Evolutionary conservation across 257 asterid species (phyloP).

Genomic region (Solanum chmielewskii): DNA sequence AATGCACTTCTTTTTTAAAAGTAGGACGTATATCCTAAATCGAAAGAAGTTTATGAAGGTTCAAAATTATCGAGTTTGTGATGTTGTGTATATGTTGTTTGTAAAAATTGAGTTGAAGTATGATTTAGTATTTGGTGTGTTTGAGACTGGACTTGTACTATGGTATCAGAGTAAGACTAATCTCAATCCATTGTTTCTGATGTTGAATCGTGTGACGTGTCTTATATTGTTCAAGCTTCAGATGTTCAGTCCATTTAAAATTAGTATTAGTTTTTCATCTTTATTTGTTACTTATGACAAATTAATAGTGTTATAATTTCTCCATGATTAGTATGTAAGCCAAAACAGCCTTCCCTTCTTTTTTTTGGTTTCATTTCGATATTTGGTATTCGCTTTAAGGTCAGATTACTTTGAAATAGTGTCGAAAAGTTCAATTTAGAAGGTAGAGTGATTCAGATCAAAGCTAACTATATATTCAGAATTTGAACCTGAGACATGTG

Average conservation of each 20-base stretch:
- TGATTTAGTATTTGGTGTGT: neutral
- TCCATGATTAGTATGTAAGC: neutral
- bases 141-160: neutral
- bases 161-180: neutral
- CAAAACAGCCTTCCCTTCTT: neutral
- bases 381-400: neutral
- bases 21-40: neutral
- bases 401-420: neutral
- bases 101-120: neutral
- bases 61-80: neutral
- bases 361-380: neutral
- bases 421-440: neutral
- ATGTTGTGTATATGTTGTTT: neutral
- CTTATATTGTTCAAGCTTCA: neutral
- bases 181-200: neutral
- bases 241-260: no score
- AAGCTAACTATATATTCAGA: neutral
- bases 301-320: neutral
- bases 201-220: no score
- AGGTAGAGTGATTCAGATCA: neutral
- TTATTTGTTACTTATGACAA: neutral
- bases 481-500: neutral
- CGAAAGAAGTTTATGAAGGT: neutral
- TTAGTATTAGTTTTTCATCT: neutral
- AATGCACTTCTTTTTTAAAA: conserved; percentile 2